Evolutionary conservation across 306 rosid genomes (phyloP).

Genomic region (Quercus alba): DNA sequence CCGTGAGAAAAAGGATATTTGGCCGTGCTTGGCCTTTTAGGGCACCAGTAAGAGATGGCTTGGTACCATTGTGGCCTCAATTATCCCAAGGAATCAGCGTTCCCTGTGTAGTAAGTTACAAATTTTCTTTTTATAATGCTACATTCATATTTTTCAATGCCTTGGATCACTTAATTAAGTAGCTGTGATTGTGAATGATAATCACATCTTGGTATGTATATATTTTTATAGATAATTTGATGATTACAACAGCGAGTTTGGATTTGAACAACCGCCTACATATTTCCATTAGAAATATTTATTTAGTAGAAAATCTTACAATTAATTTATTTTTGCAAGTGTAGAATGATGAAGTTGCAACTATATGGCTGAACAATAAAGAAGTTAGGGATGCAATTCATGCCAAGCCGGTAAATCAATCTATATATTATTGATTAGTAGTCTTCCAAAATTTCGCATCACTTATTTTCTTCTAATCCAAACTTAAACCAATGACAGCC

Average conservation of each 20-base stretch:
- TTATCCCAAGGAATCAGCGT: conserved; percentile 3
- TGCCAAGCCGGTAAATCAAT: conserved; percentile 37
- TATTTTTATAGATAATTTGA: too few species aligned
- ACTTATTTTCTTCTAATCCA: too few species aligned
- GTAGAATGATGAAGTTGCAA: conserved; percentile 67
- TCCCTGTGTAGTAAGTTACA: conserved; percentile 39
- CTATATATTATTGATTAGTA: too few species aligned
- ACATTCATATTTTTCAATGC: not conserved
- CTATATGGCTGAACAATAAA: conserved; percentile 51
- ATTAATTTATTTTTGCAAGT: not conserved
- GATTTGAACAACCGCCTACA: too few species aligned
- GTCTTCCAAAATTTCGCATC: too few species aligned
- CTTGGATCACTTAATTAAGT: not conserved
- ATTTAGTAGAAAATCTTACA: not conserved
- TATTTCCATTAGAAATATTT: too few species aligned
- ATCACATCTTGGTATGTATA: too few species aligned
- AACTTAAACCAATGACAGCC: conserved; percentile 25
- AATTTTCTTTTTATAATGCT: not conserved
- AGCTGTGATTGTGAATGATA: too few species aligned
- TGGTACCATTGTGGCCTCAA: conserved; percentile 64
- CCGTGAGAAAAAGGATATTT: conserved; percentile 64
- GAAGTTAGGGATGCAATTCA: conserved; percentile 67
- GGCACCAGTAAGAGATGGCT: conserved; percentile 57
- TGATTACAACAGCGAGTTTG: too few species aligned
- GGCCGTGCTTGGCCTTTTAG: conserved; percentile 80